Conservation (phyloP, 768 basidiomycete species). For the Clitopilus hobsonii region DNA sequence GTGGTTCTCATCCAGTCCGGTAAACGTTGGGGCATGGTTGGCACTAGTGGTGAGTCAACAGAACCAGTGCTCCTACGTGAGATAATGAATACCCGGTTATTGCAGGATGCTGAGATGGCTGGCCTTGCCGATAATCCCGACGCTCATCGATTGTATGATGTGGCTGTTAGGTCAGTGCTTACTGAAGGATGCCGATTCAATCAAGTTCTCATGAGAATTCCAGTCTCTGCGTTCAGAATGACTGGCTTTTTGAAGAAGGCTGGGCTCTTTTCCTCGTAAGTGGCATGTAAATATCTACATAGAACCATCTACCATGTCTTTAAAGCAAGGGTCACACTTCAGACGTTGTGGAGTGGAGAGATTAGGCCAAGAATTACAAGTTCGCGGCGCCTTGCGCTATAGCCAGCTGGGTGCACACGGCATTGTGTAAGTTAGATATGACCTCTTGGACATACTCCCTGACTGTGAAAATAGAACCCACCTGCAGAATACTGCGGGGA, state of each 20-base stretch:
- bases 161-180: constrained; percentile 52
- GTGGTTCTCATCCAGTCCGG: constrained; percentile 67
- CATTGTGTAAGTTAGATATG: constrained; percentile 47
- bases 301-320: neutral
- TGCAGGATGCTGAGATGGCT: constrained; percentile 69
- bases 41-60: constrained; percentile 51
- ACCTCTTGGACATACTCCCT: neutral
- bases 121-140: constrained; percentile 50
- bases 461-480: constrained; percentile 34
- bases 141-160: constrained; percentile 64
- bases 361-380: constrained; percentile 62
- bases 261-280: constrained; percentile 60
- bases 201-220: neutral
- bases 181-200: neutral
- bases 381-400: constrained; percentile 61
- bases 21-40: constrained; percentile 66
- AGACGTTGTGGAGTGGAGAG: constrained; percentile 60
- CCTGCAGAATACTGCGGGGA: constrained; percentile 41
- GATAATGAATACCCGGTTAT: neutral
- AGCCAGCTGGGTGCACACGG: constrained; percentile 72
- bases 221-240: constrained; percentile 60
- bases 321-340: constrained; percentile 68
- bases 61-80: neutral
- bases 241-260: constrained; percentile 71
- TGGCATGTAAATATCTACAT: neutral